A percentile compares a stretch with the other conserved stretches of the same genome.
phyloP scores from a whole-genome alignment of 768 basidiomycete genomes.

The Hypsizygus marmoreus region DNA sequence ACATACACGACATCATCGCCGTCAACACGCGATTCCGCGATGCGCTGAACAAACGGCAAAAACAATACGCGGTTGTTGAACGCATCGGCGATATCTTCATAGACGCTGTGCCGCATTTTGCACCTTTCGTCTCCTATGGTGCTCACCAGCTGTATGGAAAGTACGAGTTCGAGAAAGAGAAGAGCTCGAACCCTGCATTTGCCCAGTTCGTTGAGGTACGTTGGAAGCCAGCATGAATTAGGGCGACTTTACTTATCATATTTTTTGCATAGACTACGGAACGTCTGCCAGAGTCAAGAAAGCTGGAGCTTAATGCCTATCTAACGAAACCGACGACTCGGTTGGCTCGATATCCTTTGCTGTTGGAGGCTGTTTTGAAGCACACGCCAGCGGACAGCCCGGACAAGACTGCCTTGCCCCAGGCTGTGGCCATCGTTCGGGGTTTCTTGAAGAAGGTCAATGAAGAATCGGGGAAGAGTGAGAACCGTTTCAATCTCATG shows the following conservation, averaged over 20 bases:
- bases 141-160: slow-evolving; percentile 98
- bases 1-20: slow-evolving; percentile 88
- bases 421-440: slow-evolving; percentile 75
- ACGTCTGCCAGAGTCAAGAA: slow-evolving; percentile 90
- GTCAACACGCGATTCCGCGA: slow-evolving; percentile 94
- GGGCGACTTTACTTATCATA: neutral
- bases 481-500: slow-evolving; percentile 93
- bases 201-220: slow-evolving; percentile 93
- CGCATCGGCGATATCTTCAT: slow-evolving; percentile 89
- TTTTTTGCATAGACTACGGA: slow-evolving; percentile 69
- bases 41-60: slow-evolving; percentile 92
- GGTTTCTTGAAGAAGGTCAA: slow-evolving; percentile 90
- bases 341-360: slow-evolving; percentile 92
- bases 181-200: slow-evolving; percentile 88
- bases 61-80: slow-evolving; percentile 91
- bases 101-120: slow-evolving; percentile 84
- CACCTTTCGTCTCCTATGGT: slow-evolving; percentile 93
- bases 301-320: slow-evolving; percentile 96
- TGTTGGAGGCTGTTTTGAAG: slow-evolving; percentile 90
- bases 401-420: slow-evolving; percentile 76
- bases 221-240: slow-evolving; percentile 14
- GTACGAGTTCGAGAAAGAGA: slow-evolving; percentile 99
- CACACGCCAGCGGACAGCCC: slow-evolving; percentile 89
- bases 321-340: slow-evolving; percentile 98
- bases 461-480: slow-evolving; percentile 90